Conservation (phyloP, 768 basidiomycete genomes). For the Kondoa malvinella region DNA sequence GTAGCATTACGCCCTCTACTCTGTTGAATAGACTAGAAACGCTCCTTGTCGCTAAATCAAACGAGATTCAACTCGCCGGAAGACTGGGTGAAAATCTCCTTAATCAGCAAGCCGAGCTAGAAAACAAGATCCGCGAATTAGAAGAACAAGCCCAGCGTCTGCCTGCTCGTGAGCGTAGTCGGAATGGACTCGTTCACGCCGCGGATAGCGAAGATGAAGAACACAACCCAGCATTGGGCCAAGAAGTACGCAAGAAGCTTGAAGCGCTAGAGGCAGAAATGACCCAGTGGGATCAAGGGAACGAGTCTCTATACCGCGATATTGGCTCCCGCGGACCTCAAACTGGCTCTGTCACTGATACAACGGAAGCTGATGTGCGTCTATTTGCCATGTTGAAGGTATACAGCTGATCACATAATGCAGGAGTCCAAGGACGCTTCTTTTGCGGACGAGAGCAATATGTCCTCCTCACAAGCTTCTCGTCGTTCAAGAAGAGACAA, state of each 20-base stretch:
- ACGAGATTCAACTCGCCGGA: constrained; percentile 77
- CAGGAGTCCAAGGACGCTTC: constrained; percentile 3
- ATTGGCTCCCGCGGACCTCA: constrained; percentile 51
- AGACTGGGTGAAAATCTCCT: constrained; percentile 86
- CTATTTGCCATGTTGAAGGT: not conserved
- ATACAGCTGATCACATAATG: not conserved
- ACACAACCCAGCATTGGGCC: constrained; percentile 47
- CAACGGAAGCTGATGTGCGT: not conserved
- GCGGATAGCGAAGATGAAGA: constrained; percentile 47
- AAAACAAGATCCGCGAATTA: constrained; percentile 66
- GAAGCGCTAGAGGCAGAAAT: constrained; percentile 60
- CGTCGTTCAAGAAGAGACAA: constrained; percentile 42
- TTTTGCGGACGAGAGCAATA: not conserved
- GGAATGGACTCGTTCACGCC: constrained; percentile 46
- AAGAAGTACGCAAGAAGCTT: constrained; percentile 39
- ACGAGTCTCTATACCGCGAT: constrained; percentile 52
- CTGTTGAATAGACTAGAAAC: constrained; percentile 20
- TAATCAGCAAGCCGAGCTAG: constrained; percentile 80
- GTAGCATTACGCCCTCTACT: constrained; percentile 6
- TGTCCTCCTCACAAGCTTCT: constrained; percentile 39
- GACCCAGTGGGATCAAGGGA: constrained; percentile 60
- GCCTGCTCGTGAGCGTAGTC: constrained; percentile 34
- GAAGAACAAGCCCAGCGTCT: constrained; percentile 23
- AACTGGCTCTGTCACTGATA: not conserved
- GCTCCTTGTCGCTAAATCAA: constrained; percentile 76